A percentile compares a stretch with the other conserved stretches of the same genome.
phyloP scores from a whole-genome alignment of 768 basidiomycete genomes.

The Tephrocybe sp. region DNA sequence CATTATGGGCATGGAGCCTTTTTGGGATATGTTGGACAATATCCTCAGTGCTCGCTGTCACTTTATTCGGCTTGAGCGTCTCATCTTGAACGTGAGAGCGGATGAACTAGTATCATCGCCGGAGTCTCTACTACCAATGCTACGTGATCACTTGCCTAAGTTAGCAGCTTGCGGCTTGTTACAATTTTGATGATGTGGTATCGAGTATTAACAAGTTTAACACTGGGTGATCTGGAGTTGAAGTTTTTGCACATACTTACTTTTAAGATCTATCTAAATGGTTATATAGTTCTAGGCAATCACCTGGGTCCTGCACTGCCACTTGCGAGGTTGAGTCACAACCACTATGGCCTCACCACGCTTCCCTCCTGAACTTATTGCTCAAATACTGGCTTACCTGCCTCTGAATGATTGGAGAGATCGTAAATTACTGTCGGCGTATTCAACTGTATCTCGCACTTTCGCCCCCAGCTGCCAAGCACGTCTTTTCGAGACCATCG shows the following conservation, averaged over 20 bases:
- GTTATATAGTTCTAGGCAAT: background rate
- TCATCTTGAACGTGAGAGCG: background rate
- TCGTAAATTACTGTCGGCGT: too few relatives aligned
- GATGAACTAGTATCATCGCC: background rate
- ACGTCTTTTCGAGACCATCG: background rate
- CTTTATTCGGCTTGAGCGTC: background rate
- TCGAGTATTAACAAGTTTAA: too few relatives aligned
- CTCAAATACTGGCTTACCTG: too few relatives aligned
- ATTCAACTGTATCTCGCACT: too few relatives aligned
- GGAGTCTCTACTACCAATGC: background rate
- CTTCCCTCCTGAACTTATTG: too few relatives aligned
- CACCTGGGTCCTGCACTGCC: background rate
- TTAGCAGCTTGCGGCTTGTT: background rate
- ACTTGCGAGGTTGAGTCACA: too few relatives aligned
- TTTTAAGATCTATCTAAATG: too few relatives aligned
- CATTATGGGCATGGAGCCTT: background rate
- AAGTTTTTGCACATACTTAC: too few relatives aligned
- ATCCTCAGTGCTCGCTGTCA: background rate
- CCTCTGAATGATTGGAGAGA: too few relatives aligned
- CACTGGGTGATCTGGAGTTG: too few relatives aligned
- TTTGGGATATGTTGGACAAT: conserved; percentile 2
- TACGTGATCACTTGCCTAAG: background rate
- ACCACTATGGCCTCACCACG: too few relatives aligned
- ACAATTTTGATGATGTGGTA: background rate
- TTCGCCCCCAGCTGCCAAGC: conserved; percentile 1